phyloP scores from a whole-genome alignment of 192 early-diverging fungal genomes.

The Mortierella hygrophila region DNA sequence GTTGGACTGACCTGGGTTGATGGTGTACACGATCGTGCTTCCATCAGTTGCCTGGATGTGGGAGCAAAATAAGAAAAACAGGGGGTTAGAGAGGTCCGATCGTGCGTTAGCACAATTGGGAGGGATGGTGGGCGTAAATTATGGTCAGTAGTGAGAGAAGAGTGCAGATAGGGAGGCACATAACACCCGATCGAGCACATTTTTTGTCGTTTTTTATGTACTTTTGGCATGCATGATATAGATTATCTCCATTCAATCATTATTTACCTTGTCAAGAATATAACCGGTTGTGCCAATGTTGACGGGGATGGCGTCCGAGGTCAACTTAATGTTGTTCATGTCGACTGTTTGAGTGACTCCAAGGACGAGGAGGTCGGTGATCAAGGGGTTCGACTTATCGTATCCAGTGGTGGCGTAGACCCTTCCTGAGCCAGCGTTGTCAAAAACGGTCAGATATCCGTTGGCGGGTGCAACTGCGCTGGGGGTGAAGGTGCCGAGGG shows the following conservation, averaged over 20 bases:
- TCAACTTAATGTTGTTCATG: slow-evolving; percentile 22
- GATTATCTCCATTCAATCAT: too few species aligned
- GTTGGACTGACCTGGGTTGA: slow-evolving; percentile 23
- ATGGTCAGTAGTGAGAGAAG: too few species aligned
- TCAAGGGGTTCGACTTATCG: neutral
- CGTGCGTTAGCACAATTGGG: too few species aligned
- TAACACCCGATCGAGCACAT: too few species aligned
- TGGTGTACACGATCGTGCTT: slow-evolving; percentile 26
- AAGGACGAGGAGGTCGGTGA: slow-evolving; percentile 10
- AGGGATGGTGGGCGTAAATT: too few species aligned
- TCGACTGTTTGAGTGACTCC: slow-evolving; percentile 17
- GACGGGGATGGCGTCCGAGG: slow-evolving; percentile 26
- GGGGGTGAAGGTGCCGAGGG: slow-evolving; percentile 23
- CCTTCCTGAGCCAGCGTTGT: slow-evolving; percentile 11
- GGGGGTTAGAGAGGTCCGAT: too few species aligned
- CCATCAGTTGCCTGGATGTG: slow-evolving; percentile 26
- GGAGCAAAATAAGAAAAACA: neutral
- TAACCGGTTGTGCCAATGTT: slow-evolving; percentile 27
- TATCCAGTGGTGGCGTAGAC: slow-evolving; percentile 21
- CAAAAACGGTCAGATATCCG: slow-evolving; percentile 43
- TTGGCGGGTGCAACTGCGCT: slow-evolving; percentile 12
- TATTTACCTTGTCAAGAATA: slow-evolving; percentile 37
- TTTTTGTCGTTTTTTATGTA: neutral
- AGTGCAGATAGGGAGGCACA: too few species aligned
- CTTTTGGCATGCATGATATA: neutral